Percentiles rank a stretch among this genome's conserved stretches.
These are phyloP conservation scores for Monosporascus sp. DNA, from an alignment of 2,329 filamentous ascomycete species.

Conservation along the genomic window DNA sequence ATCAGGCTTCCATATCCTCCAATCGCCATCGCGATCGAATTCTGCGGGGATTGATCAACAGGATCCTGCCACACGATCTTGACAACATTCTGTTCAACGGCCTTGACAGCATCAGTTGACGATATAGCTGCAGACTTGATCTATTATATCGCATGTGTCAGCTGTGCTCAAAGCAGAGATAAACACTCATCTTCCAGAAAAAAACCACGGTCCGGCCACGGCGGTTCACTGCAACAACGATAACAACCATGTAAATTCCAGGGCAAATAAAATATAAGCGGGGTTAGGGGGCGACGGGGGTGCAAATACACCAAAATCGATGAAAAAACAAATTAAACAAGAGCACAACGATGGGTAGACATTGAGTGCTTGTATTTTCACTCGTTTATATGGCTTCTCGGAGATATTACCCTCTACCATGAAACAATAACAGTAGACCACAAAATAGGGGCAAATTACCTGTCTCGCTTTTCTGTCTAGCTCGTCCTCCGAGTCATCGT, in stretches of 20 bases:
- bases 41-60: slow-evolving; percentile 23
- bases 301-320: too few relatives aligned
- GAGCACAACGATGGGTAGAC: too few relatives aligned
- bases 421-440: not conserved
- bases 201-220: too few relatives aligned
- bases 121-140: slow-evolving; percentile 12
- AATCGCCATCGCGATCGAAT: slow-evolving; percentile 41
- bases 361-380: too few relatives aligned
- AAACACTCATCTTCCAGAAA: too few relatives aligned
- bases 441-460: not conserved
- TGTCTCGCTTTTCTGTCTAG: not conserved
- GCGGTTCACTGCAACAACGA: too few relatives aligned
- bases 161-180: not conserved
- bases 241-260: too few relatives aligned
- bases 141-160: slow-evolving; percentile 5
- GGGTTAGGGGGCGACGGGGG: too few relatives aligned
- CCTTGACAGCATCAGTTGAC: slow-evolving; percentile 18
- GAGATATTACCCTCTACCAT: not conserved
- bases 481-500: not conserved
- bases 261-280: too few relatives aligned
- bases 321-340: too few relatives aligned
- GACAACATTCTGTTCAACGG: slow-evolving; percentile 21
- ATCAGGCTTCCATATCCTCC: slow-evolving; percentile 47
- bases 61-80: slow-evolving; percentile 22
- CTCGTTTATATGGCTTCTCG: too few relatives aligned